Conservation (phyloP, 768 basidiomycete species). For the Exidia glandulosa region DNA sequence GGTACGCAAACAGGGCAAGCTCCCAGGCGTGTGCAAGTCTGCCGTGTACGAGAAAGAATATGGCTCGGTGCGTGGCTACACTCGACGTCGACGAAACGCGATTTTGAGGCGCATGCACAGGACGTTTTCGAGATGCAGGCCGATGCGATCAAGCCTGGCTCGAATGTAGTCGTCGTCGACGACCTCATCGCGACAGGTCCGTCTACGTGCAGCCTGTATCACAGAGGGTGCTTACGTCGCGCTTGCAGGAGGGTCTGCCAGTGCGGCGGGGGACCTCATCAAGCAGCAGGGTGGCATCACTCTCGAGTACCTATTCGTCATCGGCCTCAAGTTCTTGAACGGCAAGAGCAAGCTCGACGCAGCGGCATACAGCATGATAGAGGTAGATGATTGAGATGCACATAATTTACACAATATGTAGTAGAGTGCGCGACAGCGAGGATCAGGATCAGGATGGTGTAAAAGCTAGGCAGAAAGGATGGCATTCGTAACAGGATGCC, state of each 20-base stretch:
- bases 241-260: constrained; percentile 75
- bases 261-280: constrained; percentile 84
- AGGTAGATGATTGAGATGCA: constrained; percentile 45
- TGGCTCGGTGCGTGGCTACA: constrained; percentile 34
- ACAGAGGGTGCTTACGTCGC: neutral
- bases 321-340: constrained; percentile 68
- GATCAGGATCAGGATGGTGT: no score
- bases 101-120: constrained; percentile 26
- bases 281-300: constrained; percentile 72
- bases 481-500: constrained; percentile 3
- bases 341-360: constrained; percentile 72
- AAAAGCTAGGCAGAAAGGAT: constrained; percentile 3
- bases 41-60: constrained; percentile 89
- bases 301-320: constrained; percentile 89
- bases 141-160: constrained; percentile 70
- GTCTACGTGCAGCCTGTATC: constrained; percentile 7
- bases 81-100: neutral
- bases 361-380: constrained; percentile 79
- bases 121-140: constrained; percentile 95
- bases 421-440: neutral
- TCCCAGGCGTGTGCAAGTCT: constrained; percentile 75
- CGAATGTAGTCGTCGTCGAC: constrained; percentile 81
- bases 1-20: constrained; percentile 86
- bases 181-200: constrained; percentile 92
- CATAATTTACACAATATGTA: neutral